Conservation (phyloP, 192 early-diverging fungal genomes). For the Oehlia diaphana region DNA sequence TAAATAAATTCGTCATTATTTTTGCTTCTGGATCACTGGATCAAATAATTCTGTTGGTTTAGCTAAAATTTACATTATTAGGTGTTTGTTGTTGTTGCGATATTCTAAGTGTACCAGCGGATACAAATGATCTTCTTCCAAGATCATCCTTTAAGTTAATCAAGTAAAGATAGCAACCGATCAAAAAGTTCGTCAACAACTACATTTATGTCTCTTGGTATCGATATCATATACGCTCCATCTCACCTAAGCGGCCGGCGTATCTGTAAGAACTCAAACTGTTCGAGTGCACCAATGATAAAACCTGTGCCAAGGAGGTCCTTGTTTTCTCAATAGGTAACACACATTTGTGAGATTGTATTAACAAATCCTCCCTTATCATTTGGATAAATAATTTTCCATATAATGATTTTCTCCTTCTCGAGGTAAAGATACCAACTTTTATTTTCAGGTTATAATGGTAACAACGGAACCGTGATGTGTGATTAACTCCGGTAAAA, state of each 20-base stretch:
- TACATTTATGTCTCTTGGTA: not conserved
- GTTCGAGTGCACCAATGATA: no score
- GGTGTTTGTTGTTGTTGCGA: not conserved
- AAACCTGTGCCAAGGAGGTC: no score
- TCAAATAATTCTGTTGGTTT: not conserved
- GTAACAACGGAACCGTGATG: no score
- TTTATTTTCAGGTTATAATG: not conserved
- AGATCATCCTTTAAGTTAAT: not conserved
- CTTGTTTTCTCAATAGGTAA: not conserved
- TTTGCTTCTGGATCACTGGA: not conserved
- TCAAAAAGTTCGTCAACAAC: conserved; percentile 5
- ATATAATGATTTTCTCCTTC: not conserved
- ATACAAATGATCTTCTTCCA: not conserved
- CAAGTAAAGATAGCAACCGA: not conserved
- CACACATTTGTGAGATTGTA: not conserved
- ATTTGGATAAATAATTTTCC: not conserved
- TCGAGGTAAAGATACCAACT: not conserved
- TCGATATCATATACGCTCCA: not conserved
- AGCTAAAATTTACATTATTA: not conserved
- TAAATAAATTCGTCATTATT: not conserved
- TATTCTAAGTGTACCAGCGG: not conserved
- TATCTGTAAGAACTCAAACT: no score
- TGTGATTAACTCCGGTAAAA: not conserved
- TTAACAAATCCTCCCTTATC: not conserved
- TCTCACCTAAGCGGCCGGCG: not conserved